Evolutionary conservation across 164 flowering plant genomes (phyloP).

Genomic region (Cinnamomum chago): DNA sequence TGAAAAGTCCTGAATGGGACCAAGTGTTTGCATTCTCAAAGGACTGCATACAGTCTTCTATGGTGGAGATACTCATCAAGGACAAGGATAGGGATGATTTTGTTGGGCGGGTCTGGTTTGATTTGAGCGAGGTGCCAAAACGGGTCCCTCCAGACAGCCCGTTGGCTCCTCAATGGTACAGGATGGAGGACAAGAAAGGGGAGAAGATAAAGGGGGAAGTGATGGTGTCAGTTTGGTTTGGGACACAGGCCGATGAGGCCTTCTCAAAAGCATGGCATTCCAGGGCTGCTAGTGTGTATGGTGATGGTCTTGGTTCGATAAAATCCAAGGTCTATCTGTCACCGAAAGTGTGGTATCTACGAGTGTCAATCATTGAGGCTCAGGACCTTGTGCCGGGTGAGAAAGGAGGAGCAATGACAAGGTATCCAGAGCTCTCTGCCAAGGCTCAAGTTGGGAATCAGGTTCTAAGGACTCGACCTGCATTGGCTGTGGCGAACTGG

Average conservation of each 20-base stretch:
- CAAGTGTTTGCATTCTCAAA: constrained; percentile 79
- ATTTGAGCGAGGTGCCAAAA: constrained; percentile 65
- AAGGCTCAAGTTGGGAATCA: constrained; percentile 32
- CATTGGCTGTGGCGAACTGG: constrained; percentile 15
- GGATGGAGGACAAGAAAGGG: constrained; percentile 62
- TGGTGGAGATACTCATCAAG: constrained; percentile 64
- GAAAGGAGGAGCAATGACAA: constrained; percentile 15
- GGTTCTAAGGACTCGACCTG: constrained; percentile 20
- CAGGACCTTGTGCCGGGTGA: constrained; percentile 30
- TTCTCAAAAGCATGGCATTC: constrained; percentile 89
- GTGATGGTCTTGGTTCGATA: constrained; percentile 22
- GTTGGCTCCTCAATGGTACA: constrained; percentile 79
- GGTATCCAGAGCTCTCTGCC: constrained; percentile 26
- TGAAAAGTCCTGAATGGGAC: constrained; percentile 65
- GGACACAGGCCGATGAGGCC: constrained; percentile 90
- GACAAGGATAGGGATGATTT: constrained; percentile 74
- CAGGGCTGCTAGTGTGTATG: constrained; percentile 29
- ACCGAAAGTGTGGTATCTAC: constrained; percentile 32
- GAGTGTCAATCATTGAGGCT: constrained; percentile 30
- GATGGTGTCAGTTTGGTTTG: constrained; percentile 87
- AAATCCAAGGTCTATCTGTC: constrained; percentile 36
- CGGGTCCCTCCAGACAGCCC: constrained; percentile 87
- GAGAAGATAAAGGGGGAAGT: constrained; percentile 72
- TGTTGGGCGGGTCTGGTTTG: constrained; percentile 62
- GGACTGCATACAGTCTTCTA: constrained; percentile 69